Evolutionary conservation across 208 protist species (phyloP).

Genomic region (Borovskyia barvae): DNA sequence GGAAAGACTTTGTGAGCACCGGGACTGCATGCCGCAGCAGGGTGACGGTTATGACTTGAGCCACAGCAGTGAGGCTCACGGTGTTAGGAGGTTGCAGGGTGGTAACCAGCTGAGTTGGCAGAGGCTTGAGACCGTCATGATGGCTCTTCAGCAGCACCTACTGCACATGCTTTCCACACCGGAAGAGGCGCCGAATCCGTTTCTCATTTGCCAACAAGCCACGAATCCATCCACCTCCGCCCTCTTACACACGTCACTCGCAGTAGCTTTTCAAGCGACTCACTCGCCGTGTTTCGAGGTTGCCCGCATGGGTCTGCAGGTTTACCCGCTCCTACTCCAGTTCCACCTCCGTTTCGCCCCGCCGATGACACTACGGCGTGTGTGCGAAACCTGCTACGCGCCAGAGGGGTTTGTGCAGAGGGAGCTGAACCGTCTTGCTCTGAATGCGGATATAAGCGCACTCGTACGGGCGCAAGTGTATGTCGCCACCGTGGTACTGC

Average conservation of each 20-base stretch:
- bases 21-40: constrained; percentile 9
- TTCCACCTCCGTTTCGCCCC: constrained; percentile 47
- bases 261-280: constrained; percentile 23
- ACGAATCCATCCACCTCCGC: constrained; percentile 1
- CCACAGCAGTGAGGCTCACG: neutral
- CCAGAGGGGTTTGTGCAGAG: constrained; percentile 18
- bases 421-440: constrained; percentile 15
- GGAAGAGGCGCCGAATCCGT: constrained; percentile 23
- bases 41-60: constrained; percentile 9
- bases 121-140: constrained; percentile 73
- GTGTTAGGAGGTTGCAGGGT: neutral
- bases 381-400: constrained; percentile 34
- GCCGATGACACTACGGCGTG: constrained; percentile 5
- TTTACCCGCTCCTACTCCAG: constrained; percentile 72
- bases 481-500: constrained; percentile 34
- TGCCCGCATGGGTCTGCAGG: constrained; percentile 59
- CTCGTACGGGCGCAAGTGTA: constrained; percentile 15
- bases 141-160: constrained; percentile 75
- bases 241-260: constrained; percentile 11
- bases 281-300: constrained; percentile 58
- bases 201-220: constrained; percentile 3
- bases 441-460: constrained; percentile 1
- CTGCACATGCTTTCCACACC: constrained; percentile 9
- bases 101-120: constrained; percentile 38
- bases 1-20: constrained; percentile 22